Evolutionary conservation across 2,329 filamentous ascomycete species (phyloP), one percentile per base, ranked within the genome.

Genomic region (Aphanocladium album): DNA sequence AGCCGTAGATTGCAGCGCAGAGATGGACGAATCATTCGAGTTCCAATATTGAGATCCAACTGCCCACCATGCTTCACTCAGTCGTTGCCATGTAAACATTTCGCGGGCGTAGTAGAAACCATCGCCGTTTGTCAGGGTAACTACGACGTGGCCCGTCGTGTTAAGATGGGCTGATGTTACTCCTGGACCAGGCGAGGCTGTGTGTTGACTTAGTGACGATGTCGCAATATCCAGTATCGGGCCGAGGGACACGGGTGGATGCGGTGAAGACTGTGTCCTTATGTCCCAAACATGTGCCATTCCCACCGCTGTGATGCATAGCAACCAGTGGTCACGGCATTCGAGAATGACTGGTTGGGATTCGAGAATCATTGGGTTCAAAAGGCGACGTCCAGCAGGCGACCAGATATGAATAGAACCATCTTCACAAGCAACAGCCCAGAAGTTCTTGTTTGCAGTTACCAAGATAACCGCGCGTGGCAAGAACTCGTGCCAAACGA

Each of bases 41-140:
- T 99, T 98, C 96, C 95, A 99, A 73, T 99, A 99, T 72, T 99
- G 95, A 67, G 91, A 96, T 19, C 93, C 93, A 0, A 98, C 92
- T 0, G 93, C 93, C 92, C 95, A 99, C 95, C 95, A 99, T 2
- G 91, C 84, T 72, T 99, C 96, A 2, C 92, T 96, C n/a, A 99
- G 80, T 11, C 93, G 87, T 74, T 98, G 93, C 95, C 95, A 99
- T 8, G 87, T 85, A 73, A 87, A 93, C 88, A 99, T 90, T 19
- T 83, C 82, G 0, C 89, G 84, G 1, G 90, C 90, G 74, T 99
- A 99, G 57, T 88, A 88, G 74, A 92, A 99, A 1, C 95, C 95
- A 68, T 99, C 93, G 21, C 95, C 95, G 67, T 97, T 98, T 25
- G 89, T 95, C 62, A 99, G 81, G 0, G 91, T 95, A n/a, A 98